A percentile compares a stretch with the other conserved stretches of the same genome.
These are phyloP conservation scores for Sanghuangporus sanghuang DNA, from an alignment of 1,284 basidiomycete genomes.

Conservation along the genomic window DNA sequence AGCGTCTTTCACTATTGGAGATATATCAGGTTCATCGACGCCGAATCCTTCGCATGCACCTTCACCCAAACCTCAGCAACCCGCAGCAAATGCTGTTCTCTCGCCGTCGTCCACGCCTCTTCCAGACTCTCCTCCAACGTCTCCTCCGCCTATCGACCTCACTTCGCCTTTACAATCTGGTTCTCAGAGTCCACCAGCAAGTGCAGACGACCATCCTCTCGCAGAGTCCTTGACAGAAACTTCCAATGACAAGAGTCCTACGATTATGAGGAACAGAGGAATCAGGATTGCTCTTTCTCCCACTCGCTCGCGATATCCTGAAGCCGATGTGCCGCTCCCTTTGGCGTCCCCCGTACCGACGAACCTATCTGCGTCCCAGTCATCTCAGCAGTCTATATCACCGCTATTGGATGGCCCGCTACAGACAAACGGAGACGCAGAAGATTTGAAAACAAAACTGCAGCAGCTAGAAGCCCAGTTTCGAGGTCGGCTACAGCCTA, in stretches of 20 bases:
- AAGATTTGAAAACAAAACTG: slow-evolving; percentile 56
- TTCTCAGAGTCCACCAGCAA: neutral
- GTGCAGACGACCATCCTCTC: neutral
- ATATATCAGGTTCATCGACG: slow-evolving; percentile 44
- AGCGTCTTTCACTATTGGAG: slow-evolving; percentile 51
- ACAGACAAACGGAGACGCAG: slow-evolving; percentile 31
- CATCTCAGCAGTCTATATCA: slow-evolving; percentile 13
- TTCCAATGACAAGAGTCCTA: neutral
- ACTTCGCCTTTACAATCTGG: neutral
- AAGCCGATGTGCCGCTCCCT: slow-evolving; percentile 16
- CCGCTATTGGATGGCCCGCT: slow-evolving; percentile 17
- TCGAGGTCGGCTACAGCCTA: slow-evolving; percentile 40
- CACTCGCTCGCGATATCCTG: slow-evolving; percentile 3
- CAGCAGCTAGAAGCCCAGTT: slow-evolving; percentile 70
- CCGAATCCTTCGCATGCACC: slow-evolving; percentile 40
- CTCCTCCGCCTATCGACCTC: slow-evolving; percentile 2
- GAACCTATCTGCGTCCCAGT: slow-evolving; percentile 13
- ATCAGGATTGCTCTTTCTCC: slow-evolving; percentile 5
- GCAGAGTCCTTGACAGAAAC: neutral
- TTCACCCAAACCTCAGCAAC: slow-evolving; percentile 30
- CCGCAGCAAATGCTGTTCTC: slow-evolving; percentile 29
- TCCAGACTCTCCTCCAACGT: slow-evolving; percentile 36
- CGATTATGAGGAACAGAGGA: neutral
- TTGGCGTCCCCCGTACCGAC: slow-evolving; percentile 9
- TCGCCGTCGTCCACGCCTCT: slow-evolving; percentile 42